A percentile compares a stretch with the other conserved stretches of the same genome.
These are phyloP conservation scores for Cystoisospora suis DNA, from an alignment of 169 alveolate species.

Conservation along the genomic window DNA sequence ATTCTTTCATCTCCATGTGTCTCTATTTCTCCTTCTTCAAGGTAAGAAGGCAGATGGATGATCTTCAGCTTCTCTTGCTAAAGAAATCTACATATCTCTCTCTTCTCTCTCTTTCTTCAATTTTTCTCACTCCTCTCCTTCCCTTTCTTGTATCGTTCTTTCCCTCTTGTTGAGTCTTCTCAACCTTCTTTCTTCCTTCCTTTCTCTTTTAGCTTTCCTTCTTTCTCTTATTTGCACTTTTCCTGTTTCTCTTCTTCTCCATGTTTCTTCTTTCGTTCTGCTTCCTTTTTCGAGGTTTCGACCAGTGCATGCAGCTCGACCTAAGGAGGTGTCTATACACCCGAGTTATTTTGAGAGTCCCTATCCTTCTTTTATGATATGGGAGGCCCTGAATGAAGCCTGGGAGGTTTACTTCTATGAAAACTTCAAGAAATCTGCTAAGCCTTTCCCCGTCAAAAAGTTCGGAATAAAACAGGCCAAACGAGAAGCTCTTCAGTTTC, in stretches of 20 bases:
- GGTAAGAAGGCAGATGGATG: too few relatives aligned
- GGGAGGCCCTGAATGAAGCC: constrained; percentile 49
- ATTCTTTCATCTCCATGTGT: too few relatives aligned
- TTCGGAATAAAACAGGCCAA: constrained; percentile 42
- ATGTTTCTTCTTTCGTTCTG: neutral
- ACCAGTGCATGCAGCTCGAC: constrained; percentile 60
- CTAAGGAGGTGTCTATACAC: constrained; percentile 46
- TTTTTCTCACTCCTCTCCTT: neutral
- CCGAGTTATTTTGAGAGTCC: constrained; percentile 41
- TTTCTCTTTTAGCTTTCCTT: neutral
- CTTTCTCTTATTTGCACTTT: neutral
- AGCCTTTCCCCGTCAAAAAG: constrained; percentile 65
- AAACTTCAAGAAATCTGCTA: constrained; percentile 33
- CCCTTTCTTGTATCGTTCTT: neutral
- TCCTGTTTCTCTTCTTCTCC: neutral
- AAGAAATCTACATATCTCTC: too few relatives aligned
- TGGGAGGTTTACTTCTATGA: constrained; percentile 64
- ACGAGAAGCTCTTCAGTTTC: constrained; percentile 37
- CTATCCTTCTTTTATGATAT: neutral
- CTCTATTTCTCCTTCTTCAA: too few relatives aligned
- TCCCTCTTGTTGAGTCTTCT: neutral
- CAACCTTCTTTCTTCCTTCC: neutral
- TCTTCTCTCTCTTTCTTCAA: neutral
- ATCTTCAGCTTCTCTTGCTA: too few relatives aligned
- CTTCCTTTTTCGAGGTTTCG: constrained; percentile 22